Conservation (phyloP, 805 yeast genomes). For the Pichia membranifaciens region DNA sequence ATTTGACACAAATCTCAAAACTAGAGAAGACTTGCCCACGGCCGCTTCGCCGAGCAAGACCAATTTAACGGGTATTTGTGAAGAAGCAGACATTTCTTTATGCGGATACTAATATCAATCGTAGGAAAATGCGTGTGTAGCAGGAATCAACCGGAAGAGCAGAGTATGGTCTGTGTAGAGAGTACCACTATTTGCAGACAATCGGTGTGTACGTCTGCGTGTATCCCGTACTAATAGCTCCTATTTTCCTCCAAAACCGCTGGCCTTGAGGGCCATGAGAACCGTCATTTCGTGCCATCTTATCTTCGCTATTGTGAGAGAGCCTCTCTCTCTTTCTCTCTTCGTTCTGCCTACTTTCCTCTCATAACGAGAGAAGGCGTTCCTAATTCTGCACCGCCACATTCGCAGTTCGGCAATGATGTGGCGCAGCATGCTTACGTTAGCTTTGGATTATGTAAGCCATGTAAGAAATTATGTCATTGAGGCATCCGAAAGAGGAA, state of each 20-base stretch:
- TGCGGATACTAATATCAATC: too few relatives aligned
- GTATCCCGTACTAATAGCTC: too few relatives aligned
- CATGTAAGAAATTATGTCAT: background rate
- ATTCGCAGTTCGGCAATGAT: too few relatives aligned
- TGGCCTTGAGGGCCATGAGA: background rate
- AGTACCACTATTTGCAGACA: too few relatives aligned
- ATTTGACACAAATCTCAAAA: slow-evolving; percentile 85
- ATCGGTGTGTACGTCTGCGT: too few relatives aligned
- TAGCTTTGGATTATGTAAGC: background rate
- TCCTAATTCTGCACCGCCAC: too few relatives aligned
- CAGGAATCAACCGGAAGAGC: too few relatives aligned
- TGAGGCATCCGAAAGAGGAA: slow-evolving; percentile 3
- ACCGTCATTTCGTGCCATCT: background rate
- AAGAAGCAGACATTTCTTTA: slow-evolving; percentile 21
- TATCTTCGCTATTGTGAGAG: background rate
- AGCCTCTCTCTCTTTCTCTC: background rate
- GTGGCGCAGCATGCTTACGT: too few relatives aligned
- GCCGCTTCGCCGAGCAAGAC: slow-evolving; percentile 97
- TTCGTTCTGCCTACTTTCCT: too few relatives aligned
- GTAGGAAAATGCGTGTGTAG: background rate
- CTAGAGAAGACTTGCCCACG: slow-evolving; percentile 92
- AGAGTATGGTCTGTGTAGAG: too few relatives aligned
- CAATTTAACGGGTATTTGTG: slow-evolving; percentile 71
- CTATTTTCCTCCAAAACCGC: too few relatives aligned
- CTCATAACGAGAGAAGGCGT: too few relatives aligned